Evolutionary conservation across 208 protist species (phyloP).

Genomic region (Tetramitus jugosus): DNA sequence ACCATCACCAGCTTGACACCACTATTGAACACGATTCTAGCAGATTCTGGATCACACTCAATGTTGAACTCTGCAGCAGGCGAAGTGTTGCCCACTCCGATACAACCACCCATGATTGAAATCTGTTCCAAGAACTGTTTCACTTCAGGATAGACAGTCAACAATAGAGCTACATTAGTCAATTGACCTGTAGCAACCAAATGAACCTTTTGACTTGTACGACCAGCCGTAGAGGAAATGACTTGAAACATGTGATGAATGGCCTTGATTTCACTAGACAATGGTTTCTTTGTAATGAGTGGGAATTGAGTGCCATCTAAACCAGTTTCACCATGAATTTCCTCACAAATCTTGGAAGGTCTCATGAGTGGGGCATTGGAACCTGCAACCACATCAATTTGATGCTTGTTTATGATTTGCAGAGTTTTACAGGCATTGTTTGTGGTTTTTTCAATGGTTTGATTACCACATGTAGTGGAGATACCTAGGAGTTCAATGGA

Average conservation of each 20-base stretch:
- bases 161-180: slow-evolving; percentile 69
- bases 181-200: slow-evolving; percentile 50
- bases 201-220: neutral
- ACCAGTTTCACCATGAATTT: slow-evolving; percentile 63
- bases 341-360: slow-evolving; percentile 17
- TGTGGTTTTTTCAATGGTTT: slow-evolving; percentile 64
- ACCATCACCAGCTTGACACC: slow-evolving; percentile 57
- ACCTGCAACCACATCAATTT: slow-evolving; percentile 49
- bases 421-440: slow-evolving; percentile 50
- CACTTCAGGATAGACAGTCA: slow-evolving; percentile 54
- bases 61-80: slow-evolving; percentile 69
- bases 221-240: neutral
- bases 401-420: slow-evolving; percentile 38
- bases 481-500: slow-evolving; percentile 60
- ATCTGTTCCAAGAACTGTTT: slow-evolving; percentile 58
- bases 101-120: slow-evolving; percentile 62
- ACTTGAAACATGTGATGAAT: slow-evolving; percentile 17
- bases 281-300: neutral
- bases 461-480: slow-evolving; percentile 65
- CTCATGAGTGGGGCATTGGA: neutral
- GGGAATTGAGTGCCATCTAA: slow-evolving; percentile 42
- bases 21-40: slow-evolving; percentile 58
- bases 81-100: slow-evolving; percentile 48
- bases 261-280: slow-evolving; percentile 6
- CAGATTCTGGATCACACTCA: slow-evolving; percentile 56